These are phyloP conservation scores for Zygotorulaspora chibaensis DNA, from an alignment of 805 yeast genomes.

Conservation along the genomic window DNA sequence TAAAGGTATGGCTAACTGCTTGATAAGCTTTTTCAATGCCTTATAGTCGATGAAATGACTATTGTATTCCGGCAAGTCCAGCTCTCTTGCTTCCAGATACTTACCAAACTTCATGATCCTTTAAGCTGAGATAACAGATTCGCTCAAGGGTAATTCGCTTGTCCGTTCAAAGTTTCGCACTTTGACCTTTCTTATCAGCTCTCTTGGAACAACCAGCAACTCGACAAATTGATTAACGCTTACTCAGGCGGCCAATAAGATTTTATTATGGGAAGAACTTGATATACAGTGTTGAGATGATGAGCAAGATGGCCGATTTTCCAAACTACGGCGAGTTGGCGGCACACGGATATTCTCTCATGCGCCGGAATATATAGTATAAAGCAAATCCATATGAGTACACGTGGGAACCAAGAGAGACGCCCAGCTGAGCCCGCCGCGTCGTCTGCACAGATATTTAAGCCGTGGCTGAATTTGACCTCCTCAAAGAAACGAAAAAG, in stretches of 20 bases:
- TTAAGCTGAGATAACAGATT: neutral
- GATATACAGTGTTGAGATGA: neutral
- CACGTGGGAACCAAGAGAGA: neutral
- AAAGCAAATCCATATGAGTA: neutral
- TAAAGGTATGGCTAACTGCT: constrained; percentile 60
- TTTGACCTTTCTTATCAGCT: neutral
- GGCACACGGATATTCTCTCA: no score
- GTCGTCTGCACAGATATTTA: neutral
- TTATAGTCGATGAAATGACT: constrained; percentile 93
- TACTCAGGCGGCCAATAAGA: no score
- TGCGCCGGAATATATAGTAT: neutral
- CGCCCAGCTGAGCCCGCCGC: neutral
- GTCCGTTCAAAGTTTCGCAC: neutral
- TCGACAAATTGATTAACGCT: no score
- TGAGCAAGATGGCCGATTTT: neutral
- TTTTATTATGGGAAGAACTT: no score
- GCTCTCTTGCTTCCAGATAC: constrained; percentile 86
- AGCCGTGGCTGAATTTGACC: no score
- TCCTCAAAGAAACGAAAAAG: no score
- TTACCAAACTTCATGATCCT: constrained; percentile 81
- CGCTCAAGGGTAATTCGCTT: neutral
- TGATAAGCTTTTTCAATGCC: constrained; percentile 86
- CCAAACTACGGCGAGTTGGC: neutral
- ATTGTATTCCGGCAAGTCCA: constrained; percentile 92
- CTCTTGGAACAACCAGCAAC: neutral